Percentiles rank a stretch among this genome's conserved stretches.
These are phyloP conservation scores for Golubevia sp. DNA, from an alignment of 1,284 basidiomycete species.

Conservation along the genomic window DNA sequence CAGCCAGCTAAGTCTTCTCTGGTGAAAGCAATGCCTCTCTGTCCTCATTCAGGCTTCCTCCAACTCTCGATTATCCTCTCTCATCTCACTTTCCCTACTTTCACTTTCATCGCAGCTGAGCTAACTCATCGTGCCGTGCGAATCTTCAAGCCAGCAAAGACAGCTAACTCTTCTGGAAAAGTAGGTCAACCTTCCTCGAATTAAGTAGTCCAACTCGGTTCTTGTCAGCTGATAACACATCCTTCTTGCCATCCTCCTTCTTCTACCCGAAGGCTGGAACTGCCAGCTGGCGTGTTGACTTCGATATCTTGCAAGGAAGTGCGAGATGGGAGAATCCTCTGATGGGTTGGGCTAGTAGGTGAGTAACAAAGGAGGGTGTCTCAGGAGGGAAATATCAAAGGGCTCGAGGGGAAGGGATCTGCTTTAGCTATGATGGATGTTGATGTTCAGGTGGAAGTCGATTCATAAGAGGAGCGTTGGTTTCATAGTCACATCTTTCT, in stretches of 20 bases:
- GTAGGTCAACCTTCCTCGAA: no score
- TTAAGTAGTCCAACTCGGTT: no score
- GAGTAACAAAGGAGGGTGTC: constrained; percentile 10
- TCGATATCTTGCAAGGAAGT: constrained; percentile 83
- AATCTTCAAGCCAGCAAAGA: constrained; percentile 90
- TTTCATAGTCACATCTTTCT: no score
- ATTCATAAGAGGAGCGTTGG: no score
- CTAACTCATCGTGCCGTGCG: constrained; percentile 84
- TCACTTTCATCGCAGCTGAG: constrained; percentile 67
- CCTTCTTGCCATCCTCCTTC: no score
- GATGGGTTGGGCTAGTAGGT: constrained; percentile 82
- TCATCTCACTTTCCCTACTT: background rate
- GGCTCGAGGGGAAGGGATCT: background rate
- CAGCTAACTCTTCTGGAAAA: constrained; percentile 90
- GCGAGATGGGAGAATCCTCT: constrained; percentile 98
- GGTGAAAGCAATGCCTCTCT: no score
- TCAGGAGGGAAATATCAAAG: no score
- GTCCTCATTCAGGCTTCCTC: no score
- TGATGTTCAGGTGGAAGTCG: no score
- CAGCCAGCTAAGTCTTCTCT: no score
- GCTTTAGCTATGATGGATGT: background rate
- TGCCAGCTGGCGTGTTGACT: constrained; percentile 91
- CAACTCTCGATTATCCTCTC: background rate
- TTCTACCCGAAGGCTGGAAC: constrained; percentile 83
- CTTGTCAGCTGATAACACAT: no score